These are phyloP conservation scores for Phyllosticta ampelicida DNA, from an alignment of 2,329 filamentous ascomycete genomes.

Conservation along the genomic window DNA sequence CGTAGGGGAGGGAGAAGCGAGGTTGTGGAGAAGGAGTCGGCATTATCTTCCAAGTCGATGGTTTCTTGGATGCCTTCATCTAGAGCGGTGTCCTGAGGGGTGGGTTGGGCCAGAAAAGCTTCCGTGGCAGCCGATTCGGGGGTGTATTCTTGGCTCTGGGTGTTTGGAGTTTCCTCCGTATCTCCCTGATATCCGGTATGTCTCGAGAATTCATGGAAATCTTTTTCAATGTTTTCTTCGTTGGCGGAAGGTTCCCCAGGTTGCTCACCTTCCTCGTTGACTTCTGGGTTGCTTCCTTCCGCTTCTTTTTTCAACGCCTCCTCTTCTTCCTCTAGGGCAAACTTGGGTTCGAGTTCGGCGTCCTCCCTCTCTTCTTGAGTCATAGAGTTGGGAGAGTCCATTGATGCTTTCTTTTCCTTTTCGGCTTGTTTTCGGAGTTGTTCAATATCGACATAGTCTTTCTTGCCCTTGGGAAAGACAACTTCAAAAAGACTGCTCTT, in stretches of 20 bases:
- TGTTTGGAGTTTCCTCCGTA: not conserved
- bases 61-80: constrained; percentile 11
- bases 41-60: not conserved
- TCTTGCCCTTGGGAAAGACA: constrained; percentile 64
- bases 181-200: not conserved
- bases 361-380: constrained; percentile 4
- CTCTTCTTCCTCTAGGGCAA: not conserved
- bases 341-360: not conserved
- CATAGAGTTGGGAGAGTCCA: constrained; percentile 11
- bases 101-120: not conserved
- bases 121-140: constrained; percentile 12
- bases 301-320: not conserved
- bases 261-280: constrained; percentile 20
- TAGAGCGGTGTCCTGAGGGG: constrained; percentile 14
- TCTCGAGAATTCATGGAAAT: not conserved
- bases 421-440: constrained; percentile 24
- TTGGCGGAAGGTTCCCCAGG: not conserved
- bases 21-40: constrained; percentile 18
- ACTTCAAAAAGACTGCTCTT: constrained; percentile 87
- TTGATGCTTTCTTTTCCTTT: constrained; percentile 22
- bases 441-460: constrained; percentile 23
- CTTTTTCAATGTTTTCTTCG: not conserved
- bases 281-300: not conserved
- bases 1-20: constrained; percentile 65
- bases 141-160: not conserved